Conservation (phyloP, 164 flowering plant genomes). For the Brasenia schreberi region DNA sequence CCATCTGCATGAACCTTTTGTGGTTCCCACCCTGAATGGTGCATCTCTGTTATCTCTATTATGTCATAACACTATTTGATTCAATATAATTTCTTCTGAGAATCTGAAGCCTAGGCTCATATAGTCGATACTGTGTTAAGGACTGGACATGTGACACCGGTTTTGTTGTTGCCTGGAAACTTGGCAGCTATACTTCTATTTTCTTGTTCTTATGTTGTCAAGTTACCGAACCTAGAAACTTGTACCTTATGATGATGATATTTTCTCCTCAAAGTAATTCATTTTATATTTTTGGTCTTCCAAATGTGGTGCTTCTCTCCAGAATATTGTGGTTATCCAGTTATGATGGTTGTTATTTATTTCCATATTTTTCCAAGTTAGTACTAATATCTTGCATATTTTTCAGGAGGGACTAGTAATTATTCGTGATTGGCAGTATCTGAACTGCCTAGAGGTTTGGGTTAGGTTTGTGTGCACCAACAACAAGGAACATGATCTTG, state of each 20-base stretch:
- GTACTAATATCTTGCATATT: not conserved
- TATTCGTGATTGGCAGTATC: slow-evolving; percentile 68
- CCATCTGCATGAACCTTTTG: no score
- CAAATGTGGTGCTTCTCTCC: not conserved
- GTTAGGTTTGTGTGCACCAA: slow-evolving; percentile 50
- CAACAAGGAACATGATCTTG: slow-evolving; percentile 55
- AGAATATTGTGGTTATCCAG: not conserved
- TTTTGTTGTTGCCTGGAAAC: no score
- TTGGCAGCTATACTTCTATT: not conserved
- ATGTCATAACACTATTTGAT: no score
- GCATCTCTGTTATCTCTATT: no score
- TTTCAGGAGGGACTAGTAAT: slow-evolving; percentile 61
- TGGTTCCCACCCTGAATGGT: no score
- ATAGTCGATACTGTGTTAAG: not conserved
- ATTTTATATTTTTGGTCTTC: no score
- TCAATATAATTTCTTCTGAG: no score
- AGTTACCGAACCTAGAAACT: not conserved
- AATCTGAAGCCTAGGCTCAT: no score
- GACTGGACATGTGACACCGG: not conserved
- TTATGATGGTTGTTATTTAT: no score
- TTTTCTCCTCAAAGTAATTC: not conserved
- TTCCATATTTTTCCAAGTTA: not conserved
- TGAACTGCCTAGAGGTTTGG: slow-evolving; percentile 78
- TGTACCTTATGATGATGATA: not conserved
- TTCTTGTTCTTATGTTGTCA: not conserved